A percentile compares a stretch with the other conserved stretches of the same genome.
These are phyloP conservation scores for Zygosaccharomyces sapae DNA, from an alignment of 1,139 yeast genomes.

Conservation along the genomic window DNA sequence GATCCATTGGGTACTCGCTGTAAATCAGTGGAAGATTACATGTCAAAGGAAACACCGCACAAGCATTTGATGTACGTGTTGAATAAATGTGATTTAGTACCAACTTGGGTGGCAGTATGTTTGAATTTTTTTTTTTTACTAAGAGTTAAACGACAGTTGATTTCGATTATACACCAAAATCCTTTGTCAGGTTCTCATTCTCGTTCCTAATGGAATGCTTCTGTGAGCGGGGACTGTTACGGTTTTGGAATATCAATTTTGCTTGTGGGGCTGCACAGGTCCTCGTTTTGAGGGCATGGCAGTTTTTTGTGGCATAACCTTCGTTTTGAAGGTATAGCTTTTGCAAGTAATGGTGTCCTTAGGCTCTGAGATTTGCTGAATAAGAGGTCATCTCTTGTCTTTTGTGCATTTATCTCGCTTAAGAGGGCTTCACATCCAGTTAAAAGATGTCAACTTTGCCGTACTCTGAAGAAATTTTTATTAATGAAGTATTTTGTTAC, in stretches of 20 bases:
- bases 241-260: conserved; percentile 82
- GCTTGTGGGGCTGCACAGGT: conserved; percentile 48
- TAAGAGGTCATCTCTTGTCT: conserved; percentile 19
- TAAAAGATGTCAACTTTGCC: background rate
- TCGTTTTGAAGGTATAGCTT: conserved; percentile 29
- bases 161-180: conserved; percentile 34
- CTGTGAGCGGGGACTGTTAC: conserved; percentile 75
- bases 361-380: conserved; percentile 55
- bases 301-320: conserved; percentile 19
- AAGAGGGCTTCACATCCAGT: conserved; percentile 61
- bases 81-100: conserved; percentile 97
- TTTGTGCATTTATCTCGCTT: conserved; percentile 51
- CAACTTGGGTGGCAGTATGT: conserved; percentile 99
- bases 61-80: conserved; percentile 91
- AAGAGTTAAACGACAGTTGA: conserved; percentile 7
- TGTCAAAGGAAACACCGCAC: conserved; percentile 91
- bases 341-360: conserved; percentile 40
- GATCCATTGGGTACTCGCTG: conserved; percentile 97
- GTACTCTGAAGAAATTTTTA: background rate
- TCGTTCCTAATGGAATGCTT: conserved; percentile 16
- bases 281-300: conserved; percentile 36
- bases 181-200: conserved; percentile 67
- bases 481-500: conserved; percentile 8
- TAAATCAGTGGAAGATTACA: conserved; percentile 86
- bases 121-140: conserved; percentile 26